phyloP scores from a whole-genome alignment of 1,139 yeast species.

The Scheffersomyces lignicola region DNA sequence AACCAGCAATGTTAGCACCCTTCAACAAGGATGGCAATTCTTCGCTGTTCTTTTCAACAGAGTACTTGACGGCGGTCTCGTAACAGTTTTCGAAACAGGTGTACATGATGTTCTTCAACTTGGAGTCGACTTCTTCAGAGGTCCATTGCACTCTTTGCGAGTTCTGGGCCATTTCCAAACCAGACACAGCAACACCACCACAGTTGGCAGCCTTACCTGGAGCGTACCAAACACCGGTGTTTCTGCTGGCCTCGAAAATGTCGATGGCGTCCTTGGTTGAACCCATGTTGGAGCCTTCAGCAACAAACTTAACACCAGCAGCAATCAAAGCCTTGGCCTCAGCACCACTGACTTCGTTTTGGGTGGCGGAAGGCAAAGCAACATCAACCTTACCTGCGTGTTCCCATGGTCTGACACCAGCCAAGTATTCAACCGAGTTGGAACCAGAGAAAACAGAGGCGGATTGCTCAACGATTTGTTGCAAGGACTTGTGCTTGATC shows the following conservation, averaged over 20 bases:
- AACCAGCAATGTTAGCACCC: constrained; percentile 99
- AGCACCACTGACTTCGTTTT: constrained; percentile 94
- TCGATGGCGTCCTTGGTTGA: constrained; percentile 96
- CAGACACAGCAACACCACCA: constrained; percentile 99
- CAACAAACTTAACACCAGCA: constrained; percentile 89
- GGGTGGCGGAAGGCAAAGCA: constrained; percentile 98
- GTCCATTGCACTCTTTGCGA: constrained; percentile 91
- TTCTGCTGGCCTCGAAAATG: constrained; percentile 86
- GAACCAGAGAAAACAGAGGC: constrained; percentile 58
- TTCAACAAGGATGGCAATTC: constrained; percentile 87
- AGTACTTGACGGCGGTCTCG: constrained; percentile 78
- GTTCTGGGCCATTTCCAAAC: constrained; percentile 99
- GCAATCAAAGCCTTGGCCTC: constrained; percentile 94
- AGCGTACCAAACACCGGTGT: constrained; percentile 85
- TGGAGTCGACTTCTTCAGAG: constrained; percentile 81
- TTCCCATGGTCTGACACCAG: constrained; percentile 96
- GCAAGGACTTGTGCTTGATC: constrained; percentile 74
- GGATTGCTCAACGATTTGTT: constrained; percentile 59
- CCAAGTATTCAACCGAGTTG: constrained; percentile 67
- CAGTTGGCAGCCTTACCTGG: constrained; percentile 99
- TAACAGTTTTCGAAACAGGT: constrained; percentile 92
- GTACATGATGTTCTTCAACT: constrained; percentile 88
- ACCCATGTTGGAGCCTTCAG: constrained; percentile 99
- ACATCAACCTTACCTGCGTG: constrained; percentile 90
- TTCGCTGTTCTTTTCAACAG: constrained; percentile 61